phyloP scores from a whole-genome alignment of 306 rosid genomes.

The Cicer chorassanicum region DNA sequence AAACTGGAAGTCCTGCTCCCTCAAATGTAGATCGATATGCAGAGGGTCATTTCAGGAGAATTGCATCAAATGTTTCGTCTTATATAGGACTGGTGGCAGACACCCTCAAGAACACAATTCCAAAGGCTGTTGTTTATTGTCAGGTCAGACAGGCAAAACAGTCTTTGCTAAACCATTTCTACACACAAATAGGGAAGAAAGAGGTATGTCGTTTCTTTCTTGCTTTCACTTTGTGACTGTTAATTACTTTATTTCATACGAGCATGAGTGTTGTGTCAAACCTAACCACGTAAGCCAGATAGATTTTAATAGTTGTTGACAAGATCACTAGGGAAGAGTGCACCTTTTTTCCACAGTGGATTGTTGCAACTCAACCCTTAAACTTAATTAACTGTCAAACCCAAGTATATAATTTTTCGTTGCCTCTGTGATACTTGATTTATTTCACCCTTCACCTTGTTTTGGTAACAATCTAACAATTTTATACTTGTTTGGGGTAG shows the following conservation, averaged over 20 bases:
- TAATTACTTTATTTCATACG: background rate
- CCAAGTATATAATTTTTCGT: background rate
- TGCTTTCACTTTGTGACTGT: background rate
- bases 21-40: constrained; percentile 66
- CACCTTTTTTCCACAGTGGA: no score
- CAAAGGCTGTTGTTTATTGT: constrained; percentile 53
- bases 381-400: constrained; percentile 6
- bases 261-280: constrained; percentile 6
- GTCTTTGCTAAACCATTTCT: constrained; percentile 80
- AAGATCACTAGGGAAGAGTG: background rate
- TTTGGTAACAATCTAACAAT: background rate
- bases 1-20: constrained; percentile 50
- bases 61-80: constrained; percentile 86
- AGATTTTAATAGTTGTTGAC: background rate
- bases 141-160: constrained; percentile 84
- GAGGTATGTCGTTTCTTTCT: constrained; percentile 63
- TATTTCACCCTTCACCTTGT: constrained; percentile 5
- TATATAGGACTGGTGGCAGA: constrained; percentile 89
- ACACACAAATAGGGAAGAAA: constrained; percentile 79
- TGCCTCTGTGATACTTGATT: constrained; percentile 21
- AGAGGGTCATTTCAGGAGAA: constrained; percentile 81
- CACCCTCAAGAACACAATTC: constrained; percentile 61
- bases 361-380: background rate
- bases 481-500: no score
- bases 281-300: background rate